Base-by-base conservation (phyloP, 1,284 basidiomycete genomes). In the Porogramme epimiltina region DNA sequence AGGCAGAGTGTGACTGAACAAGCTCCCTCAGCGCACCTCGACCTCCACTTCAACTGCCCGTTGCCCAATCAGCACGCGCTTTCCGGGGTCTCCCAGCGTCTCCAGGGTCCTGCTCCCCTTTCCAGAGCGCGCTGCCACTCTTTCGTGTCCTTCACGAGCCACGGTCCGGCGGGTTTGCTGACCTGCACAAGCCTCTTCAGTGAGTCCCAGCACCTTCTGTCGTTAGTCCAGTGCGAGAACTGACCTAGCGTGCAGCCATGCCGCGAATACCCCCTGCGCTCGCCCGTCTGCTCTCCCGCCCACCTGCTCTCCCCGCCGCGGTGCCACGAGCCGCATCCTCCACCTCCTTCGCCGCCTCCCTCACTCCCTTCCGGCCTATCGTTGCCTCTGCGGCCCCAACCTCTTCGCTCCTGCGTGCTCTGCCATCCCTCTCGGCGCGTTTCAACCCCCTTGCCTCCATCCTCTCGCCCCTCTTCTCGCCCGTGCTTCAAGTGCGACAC, bases 401-500 rank as follows among this genome's bases (percentile, higher is more conserved):
- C 0, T 47, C 54, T 2, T 59, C 57, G 5, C 47, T 59, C 1
- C 45, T 59, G 10, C 54, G 51, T 44, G 36, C 52, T 34, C 24
- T 44, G 19, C 40, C 51, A 2, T 45, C 49, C 4, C 47, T 59
- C 4, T 24, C 53, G 28, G 49, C 54, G 31, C 57, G 57, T 18
- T 42, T 59, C 41, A 54, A 37, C 20, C 47, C 46, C 47, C 37
- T 40, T 4, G 46, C 40, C 2, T 45, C 37, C 25, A 47, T 39
- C 38, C 45, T 42, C 41, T 48, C 58, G n/a, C 49, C 46, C 23
- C 41, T 58, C 36, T 55, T 56, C 22, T 31, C 53, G n/a, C 49
- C 55, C 4, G 31, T 59, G 9, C 67, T 75, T 36, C 81, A 83
- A 60, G 68, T 75, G 15, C 79, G 84, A 15, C 76, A 73, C 60